Evolutionary conservation across 768 basidiomycete genomes (phyloP), one percentile per base, ranked within the genome.

Genomic region (Calocybe gangraenosa): DNA sequence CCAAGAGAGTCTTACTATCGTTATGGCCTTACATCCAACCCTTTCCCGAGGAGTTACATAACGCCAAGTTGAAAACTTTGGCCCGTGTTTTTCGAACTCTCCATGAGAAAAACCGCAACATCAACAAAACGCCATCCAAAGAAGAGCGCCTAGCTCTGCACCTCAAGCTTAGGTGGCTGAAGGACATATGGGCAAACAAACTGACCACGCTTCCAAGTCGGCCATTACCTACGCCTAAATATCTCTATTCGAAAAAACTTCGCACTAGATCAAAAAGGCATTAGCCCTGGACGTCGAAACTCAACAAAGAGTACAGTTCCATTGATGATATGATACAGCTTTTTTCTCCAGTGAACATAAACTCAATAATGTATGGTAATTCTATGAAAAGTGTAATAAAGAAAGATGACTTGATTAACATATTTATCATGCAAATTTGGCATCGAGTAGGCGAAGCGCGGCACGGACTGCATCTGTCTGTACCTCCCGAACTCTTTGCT

Each of bases 391-490:
- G 35, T 15, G 11, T 14, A 42, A 10, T 20, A 42, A 15, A 32
- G 41, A 7, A 21, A 41, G 15, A 14, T 14, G 0, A 40, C 20
- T 21, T 32, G 22, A 14, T 22, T 15, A 22, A 49, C 25, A 28
- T n/a, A n/a, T 28, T 15, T 20, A 31, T 48, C 67, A 68, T 47
- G 71, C 65, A 62, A 77, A 78, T 53, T 77, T 83, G 35, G 76
- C 66, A 57, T 92, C 88, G 30, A 92, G 70, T 19, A 92, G 61
- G 47, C 82, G 80, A 18, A 92, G 63, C 5, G 88, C 89, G 51
- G 89, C 84, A 41, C 70, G 77, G 21, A 92, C 84, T 14, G 79
- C 85, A 46, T 85, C 84, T 14, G 80, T 69, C 49, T 79, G 78
- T 11, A 92, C 90, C 58, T 85, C 79, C 18, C 78, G 76, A 37